Evolutionary conservation across 1,284 basidiomycete genomes (phyloP).

Genomic region (Golubevia pallescens): DNA sequence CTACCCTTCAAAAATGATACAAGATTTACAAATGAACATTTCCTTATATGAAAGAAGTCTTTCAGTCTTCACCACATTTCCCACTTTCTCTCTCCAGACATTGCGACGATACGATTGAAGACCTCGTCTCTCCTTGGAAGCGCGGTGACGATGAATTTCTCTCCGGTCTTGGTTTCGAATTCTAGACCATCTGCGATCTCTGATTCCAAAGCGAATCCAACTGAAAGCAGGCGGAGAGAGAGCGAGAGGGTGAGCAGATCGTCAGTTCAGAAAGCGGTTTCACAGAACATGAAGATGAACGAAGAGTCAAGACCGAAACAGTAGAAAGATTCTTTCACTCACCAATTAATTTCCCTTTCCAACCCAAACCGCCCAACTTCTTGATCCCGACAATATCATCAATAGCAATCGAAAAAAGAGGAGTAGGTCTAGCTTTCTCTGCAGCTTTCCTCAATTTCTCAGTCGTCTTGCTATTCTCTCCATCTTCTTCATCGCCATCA

Average conservation of each 20-base stretch:
- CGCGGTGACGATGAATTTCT: slow-evolving; percentile 53
- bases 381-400: slow-evolving; percentile 55
- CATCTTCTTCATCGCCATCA: slow-evolving; percentile 15
- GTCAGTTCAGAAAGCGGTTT: too few species aligned
- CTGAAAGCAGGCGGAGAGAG: neutral
- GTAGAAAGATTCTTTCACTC: slow-evolving; percentile 24
- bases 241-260: too few species aligned
- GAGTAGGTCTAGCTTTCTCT: slow-evolving; percentile 22
- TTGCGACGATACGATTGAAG: slow-evolving; percentile 55
- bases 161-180: slow-evolving; percentile 28
- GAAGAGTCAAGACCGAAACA: too few species aligned
- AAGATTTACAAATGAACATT: neutral
- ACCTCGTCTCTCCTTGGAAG: slow-evolving; percentile 61
- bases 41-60: neutral
- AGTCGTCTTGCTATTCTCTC: neutral
- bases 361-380: slow-evolving; percentile 62
- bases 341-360: slow-evolving; percentile 58
- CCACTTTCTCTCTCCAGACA: slow-evolving; percentile 4
- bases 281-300: too few species aligned
- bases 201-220: slow-evolving; percentile 21
- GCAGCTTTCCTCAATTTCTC: slow-evolving; percentile 11
- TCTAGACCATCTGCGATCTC: slow-evolving; percentile 29
- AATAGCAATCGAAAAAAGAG: slow-evolving; percentile 44
- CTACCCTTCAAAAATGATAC: too few species aligned
- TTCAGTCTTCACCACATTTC: neutral